Evolutionary conservation across 176 grass and related monocot genomes (phyloP).

Genomic region (Cenchrus purpureus): DNA sequence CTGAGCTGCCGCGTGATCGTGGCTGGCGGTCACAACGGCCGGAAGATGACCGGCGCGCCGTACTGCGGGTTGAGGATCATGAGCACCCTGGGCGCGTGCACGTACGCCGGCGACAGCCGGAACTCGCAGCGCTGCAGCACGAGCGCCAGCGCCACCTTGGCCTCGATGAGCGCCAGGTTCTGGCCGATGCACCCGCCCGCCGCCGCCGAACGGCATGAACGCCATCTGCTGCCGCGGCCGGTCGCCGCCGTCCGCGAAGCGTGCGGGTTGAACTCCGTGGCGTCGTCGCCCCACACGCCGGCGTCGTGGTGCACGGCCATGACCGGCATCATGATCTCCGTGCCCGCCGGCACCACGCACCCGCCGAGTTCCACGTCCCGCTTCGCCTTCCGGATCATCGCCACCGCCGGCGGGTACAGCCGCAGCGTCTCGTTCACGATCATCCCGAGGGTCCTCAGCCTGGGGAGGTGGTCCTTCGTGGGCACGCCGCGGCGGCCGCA

Average conservation of each 20-base stretch:
- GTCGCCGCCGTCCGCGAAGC: conserved; percentile 48
- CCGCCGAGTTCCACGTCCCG: conserved; percentile 72
- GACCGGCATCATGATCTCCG: conserved; percentile 85
- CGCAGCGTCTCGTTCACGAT: conserved; percentile 89
- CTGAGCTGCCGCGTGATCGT: not conserved
- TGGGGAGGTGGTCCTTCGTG: conserved; percentile 72
- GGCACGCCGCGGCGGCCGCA: conserved; percentile 62
- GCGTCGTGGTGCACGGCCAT: conserved; percentile 92
- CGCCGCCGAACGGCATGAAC: conserved; percentile 88
- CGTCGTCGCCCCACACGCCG: conserved; percentile 75
- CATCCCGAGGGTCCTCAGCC: conserved; percentile 77
- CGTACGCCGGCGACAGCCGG: conserved; percentile 74
- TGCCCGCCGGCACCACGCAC: conserved; percentile 81
- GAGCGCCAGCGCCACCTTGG: conserved; percentile 79
- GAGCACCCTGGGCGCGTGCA: conserved; percentile 83
- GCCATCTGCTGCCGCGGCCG: conserved; percentile 61
- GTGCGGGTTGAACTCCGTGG: conserved; percentile 66
- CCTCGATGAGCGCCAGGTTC: conserved; percentile 80
- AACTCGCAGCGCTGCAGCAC: conserved; percentile 78
- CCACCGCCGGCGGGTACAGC: conserved; percentile 91
- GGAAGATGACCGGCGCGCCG: conserved; percentile 90
- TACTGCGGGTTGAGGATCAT: conserved; percentile 90
- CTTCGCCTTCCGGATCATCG: conserved; percentile 76
- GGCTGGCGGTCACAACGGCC: conserved; percentile 33
- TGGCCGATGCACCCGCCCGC: conserved; percentile 89